Evolutionary conservation across 2,329 filamentous ascomycete species (phyloP).

Genomic region (Aspergillus thermomutatus): DNA sequence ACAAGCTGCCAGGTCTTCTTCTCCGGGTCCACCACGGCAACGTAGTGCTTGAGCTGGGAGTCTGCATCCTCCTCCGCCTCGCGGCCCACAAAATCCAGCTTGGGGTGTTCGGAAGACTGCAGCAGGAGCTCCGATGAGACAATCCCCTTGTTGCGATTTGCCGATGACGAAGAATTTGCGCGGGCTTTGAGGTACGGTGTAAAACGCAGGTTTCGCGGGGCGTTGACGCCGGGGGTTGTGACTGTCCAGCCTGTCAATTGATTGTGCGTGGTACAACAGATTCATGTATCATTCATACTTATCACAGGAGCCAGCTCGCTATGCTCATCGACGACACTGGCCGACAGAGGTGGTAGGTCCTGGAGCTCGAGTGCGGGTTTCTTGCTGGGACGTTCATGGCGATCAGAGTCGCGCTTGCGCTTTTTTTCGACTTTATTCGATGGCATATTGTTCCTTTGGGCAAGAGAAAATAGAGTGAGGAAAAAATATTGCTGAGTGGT

Average conservation of each 20-base stretch:
- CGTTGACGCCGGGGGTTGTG: slow-evolving; percentile 33
- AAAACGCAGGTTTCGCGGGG: slow-evolving; percentile 28
- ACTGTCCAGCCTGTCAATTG: slow-evolving; percentile 17
- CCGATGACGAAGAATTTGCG: slow-evolving; percentile 31
- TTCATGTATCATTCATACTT: slow-evolving; percentile 37
- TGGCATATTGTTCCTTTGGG: slow-evolving; percentile 25
- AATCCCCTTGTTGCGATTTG: slow-evolving; percentile 35
- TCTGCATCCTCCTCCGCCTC: slow-evolving; percentile 50
- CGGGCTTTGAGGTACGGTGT: slow-evolving; percentile 50
- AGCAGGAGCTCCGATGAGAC: slow-evolving; percentile 52
- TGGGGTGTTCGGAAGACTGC: slow-evolving; percentile 59
- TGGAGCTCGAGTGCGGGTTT: slow-evolving; percentile 43
- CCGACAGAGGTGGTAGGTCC: slow-evolving; percentile 38
- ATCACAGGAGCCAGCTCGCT: slow-evolving; percentile 49
- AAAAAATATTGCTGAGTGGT: background rate
- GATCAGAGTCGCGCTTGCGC: slow-evolving; percentile 48
- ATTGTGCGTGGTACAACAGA: background rate
- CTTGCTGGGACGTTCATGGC: slow-evolving; percentile 46
- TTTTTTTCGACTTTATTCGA: slow-evolving; percentile 45
- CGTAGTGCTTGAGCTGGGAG: slow-evolving; percentile 56
- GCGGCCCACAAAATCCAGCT: slow-evolving; percentile 57
- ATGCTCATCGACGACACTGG: slow-evolving; percentile 47
- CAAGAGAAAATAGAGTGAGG: background rate
- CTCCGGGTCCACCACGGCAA: slow-evolving; percentile 58
- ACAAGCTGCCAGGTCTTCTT: slow-evolving; percentile 53